Percentiles rank a stretch among this genome's conserved stretches.
Conservation (phyloP, 2,329 filamentous ascomycete genomes). For the Pezizomycotina sp. region DNA sequence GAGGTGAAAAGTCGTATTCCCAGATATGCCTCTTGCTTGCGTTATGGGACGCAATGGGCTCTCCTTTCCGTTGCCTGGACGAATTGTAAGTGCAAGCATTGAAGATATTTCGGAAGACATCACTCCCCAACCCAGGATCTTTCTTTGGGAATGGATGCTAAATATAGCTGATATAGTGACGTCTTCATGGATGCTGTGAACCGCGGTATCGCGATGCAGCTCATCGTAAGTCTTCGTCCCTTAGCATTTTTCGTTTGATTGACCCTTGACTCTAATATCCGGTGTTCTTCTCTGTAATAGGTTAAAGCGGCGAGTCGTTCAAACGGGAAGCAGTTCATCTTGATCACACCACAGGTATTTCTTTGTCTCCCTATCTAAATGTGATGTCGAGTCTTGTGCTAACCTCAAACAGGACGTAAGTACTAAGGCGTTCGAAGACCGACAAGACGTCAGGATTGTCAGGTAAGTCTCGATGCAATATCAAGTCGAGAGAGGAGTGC, state of each 20-base stretch:
- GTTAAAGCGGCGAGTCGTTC: slow-evolving; percentile 70
- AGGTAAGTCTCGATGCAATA: slow-evolving; percentile 36
- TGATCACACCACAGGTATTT: slow-evolving; percentile 76
- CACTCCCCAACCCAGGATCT: background rate
- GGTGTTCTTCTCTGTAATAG: slow-evolving; percentile 34
- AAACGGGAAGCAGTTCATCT: slow-evolving; percentile 82
- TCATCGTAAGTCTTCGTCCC: slow-evolving; percentile 54
- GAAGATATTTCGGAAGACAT: background rate
- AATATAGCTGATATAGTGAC: slow-evolving; percentile 37
- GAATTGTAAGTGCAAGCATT: slow-evolving; percentile 59
- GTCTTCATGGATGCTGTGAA: slow-evolving; percentile 99
- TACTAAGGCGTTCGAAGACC: slow-evolving; percentile 39
- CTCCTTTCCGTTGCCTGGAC: slow-evolving; percentile 81
- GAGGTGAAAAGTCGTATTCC: slow-evolving; percentile 94
- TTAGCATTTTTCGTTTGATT: background rate
- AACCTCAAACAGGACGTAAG: slow-evolving; percentile 27
- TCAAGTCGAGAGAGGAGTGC: too few relatives aligned
- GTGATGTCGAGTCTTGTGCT: background rate
- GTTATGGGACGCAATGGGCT: slow-evolving; percentile 97
- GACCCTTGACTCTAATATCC: background rate
- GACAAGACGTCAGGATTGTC: slow-evolving; percentile 61
- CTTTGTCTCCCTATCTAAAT: too few relatives aligned
- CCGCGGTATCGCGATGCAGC: slow-evolving; percentile 75
- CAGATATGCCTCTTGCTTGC: slow-evolving; percentile 85
- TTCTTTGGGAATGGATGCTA: slow-evolving; percentile 8